These are phyloP conservation scores for Sporothrix pallida DNA, from an alignment of 2,329 filamentous ascomycete species.

Conservation along the genomic window DNA sequence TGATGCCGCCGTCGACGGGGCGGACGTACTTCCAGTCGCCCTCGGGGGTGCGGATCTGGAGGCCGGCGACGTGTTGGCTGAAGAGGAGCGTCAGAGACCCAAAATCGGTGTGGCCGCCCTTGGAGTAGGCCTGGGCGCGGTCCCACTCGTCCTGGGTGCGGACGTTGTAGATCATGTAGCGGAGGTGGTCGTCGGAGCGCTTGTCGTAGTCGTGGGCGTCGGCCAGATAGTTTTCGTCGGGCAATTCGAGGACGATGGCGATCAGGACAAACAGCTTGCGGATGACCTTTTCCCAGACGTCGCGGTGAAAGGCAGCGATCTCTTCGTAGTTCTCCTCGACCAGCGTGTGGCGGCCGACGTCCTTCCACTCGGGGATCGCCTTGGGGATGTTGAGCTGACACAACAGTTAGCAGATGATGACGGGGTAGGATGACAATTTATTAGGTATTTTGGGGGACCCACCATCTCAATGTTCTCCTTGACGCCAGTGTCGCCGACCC, in stretches of 20 bases:
- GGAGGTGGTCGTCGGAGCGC: conserved; percentile 58
- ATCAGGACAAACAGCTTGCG: conserved; percentile 38
- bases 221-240: conserved; percentile 55
- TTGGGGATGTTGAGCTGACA: conserved; percentile 56
- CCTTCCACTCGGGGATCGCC: conserved; percentile 41
- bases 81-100: conserved; percentile 75
- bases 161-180: conserved; percentile 59
- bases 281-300: conserved; percentile 41
- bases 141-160: conserved; percentile 50
- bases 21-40: conserved; percentile 56
- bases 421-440: too few species aligned
- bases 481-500: conserved; percentile 45
- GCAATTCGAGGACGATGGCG: conserved; percentile 57
- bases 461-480: conserved; percentile 61
- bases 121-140: conserved; percentile 35
- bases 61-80: conserved; percentile 78
- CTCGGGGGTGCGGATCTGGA: conserved; percentile 75
- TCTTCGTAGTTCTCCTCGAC: conserved; percentile 51
- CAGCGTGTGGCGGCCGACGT: conserved; percentile 42
- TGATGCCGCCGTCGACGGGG: conserved; percentile 52
- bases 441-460: background rate
- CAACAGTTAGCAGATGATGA: background rate
- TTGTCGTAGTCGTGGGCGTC: conserved; percentile 59
- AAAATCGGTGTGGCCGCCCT: conserved; percentile 88
- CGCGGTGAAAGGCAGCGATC: conserved; percentile 52